Conservation (phyloP, 176 grass and related monocot genomes). For the Phyllostachys edulis region DNA sequence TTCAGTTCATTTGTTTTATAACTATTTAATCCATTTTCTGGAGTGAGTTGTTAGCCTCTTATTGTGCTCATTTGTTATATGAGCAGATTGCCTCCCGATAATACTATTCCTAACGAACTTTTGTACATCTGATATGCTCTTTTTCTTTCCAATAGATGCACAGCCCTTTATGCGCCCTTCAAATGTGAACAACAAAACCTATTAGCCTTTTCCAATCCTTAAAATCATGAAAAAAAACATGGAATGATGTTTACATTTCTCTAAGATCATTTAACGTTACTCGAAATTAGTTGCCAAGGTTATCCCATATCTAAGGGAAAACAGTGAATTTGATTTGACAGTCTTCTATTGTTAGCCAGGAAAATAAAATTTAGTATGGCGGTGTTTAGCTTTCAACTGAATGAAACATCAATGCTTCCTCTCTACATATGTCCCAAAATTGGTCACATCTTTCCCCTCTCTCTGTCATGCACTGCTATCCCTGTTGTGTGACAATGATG, state of each 20-base stretch:
- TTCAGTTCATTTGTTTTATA: not conserved
- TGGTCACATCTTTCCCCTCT: not conserved
- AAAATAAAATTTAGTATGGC: not conserved
- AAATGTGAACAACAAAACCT: not conserved
- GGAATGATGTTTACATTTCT: not conserved
- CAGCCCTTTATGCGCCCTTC: not conserved
- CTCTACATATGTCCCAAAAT: not conserved
- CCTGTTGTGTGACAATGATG: constrained; percentile 15
- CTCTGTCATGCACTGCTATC: not conserved
- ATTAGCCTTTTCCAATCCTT: not conserved
- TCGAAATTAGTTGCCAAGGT: not conserved
- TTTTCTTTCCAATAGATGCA: not conserved
- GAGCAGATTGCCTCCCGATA: not conserved
- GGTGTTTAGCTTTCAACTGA: not conserved
- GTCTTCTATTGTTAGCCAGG: not conserved
- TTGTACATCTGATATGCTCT: not conserved
- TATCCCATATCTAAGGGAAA: not conserved
- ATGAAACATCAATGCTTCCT: not conserved
- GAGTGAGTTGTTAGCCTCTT: not conserved
- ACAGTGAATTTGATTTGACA: not conserved
- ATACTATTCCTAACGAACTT: not conserved
- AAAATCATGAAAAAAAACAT: not conserved
- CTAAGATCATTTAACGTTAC: not conserved
- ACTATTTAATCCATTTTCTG: not conserved
- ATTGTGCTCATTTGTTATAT: not conserved